phyloP scores from a whole-genome alignment of 768 basidiomycete species.

The Russula vinacea region DNA sequence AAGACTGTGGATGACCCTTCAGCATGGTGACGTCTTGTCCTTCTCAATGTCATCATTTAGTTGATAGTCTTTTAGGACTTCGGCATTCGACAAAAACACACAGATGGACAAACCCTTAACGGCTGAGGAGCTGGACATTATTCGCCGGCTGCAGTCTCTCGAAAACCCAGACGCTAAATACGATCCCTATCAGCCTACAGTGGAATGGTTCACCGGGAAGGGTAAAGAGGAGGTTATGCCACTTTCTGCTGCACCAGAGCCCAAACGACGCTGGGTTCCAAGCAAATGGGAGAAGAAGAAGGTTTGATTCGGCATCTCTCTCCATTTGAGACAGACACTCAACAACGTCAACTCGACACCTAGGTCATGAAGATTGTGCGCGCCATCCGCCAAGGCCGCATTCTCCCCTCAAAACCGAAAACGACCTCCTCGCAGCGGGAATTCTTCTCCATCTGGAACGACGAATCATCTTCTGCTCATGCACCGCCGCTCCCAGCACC shows the following conservation, averaged over 20 bases:
- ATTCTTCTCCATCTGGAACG: conserved; percentile 89
- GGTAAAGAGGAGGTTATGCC: conserved; percentile 96
- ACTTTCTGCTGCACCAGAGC: conserved; percentile 84
- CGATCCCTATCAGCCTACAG: conserved; percentile 89
- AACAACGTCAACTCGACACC: too few relatives aligned
- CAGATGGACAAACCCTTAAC: conserved; percentile 85
- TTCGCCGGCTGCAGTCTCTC: conserved; percentile 80
- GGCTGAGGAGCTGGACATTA: conserved; percentile 90
- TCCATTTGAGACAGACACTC: not conserved
- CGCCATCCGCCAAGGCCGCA: conserved; percentile 93
- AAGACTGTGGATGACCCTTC: conserved; percentile 88
- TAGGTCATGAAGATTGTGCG: conserved; percentile 99
- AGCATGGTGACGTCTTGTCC: conserved; percentile 60
- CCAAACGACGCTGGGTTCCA: conserved; percentile 93
- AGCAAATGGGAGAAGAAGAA: conserved; percentile 99
- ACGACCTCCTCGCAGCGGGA: conserved; percentile 58
- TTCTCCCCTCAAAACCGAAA: conserved; percentile 85
- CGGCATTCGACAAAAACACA: conserved; percentile 84
- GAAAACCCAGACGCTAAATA: conserved; percentile 91
- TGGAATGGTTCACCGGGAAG: conserved; percentile 96
- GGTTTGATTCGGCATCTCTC: conserved; percentile 42
- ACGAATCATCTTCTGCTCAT: conserved; percentile 65
- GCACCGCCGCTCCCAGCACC: conserved; percentile 91
- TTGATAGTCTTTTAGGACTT: conserved; percentile 56
- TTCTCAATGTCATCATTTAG: not conserved